phyloP scores from a whole-genome alignment of 2,329 filamentous ascomycete species.

The Aspergillus terreus region DNA sequence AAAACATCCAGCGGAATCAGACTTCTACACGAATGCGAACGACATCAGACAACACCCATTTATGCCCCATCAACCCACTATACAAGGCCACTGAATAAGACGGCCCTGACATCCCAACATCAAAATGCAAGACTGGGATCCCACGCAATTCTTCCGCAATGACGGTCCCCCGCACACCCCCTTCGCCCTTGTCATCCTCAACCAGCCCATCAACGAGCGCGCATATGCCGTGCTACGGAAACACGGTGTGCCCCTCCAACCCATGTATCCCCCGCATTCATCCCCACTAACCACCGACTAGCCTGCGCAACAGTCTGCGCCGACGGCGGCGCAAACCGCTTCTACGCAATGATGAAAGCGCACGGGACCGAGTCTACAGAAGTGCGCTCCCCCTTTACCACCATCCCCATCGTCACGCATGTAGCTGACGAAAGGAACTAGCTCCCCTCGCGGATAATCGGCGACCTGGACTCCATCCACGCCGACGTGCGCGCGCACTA shows the following conservation, averaged over 20 bases:
- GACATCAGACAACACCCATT: no score
- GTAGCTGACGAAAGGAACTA: conserved; percentile 20
- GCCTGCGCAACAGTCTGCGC: conserved; percentile 71
- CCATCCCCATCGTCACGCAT: no score
- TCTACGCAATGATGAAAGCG: conserved; percentile 52
- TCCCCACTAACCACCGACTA: conserved; percentile 27
- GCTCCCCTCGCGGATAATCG: conserved; percentile 70
- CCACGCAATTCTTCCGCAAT: conserved; percentile 36
- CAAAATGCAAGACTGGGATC: conserved; percentile 36
- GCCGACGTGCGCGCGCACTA: conserved; percentile 65
- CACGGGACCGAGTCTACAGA: conserved; percentile 26
- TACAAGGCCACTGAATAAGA: no score
- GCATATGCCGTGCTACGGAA: conserved; percentile 36
- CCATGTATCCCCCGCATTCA: neutral
- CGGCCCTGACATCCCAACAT: neutral
- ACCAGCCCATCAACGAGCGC: conserved; percentile 55
- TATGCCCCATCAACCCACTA: no score
- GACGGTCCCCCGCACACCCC: conserved; percentile 20
- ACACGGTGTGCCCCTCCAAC: conserved; percentile 25
- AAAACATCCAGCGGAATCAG: no score
- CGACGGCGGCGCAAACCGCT: conserved; percentile 83
- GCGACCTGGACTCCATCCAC: conserved; percentile 82
- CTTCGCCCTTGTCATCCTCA: conserved; percentile 56
- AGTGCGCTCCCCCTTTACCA: conserved; percentile 24
- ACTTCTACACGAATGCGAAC: no score